These are phyloP conservation scores for Moesziomyces sp. DNA, from an alignment of 1,284 basidiomycete species.

Conservation along the genomic window DNA sequence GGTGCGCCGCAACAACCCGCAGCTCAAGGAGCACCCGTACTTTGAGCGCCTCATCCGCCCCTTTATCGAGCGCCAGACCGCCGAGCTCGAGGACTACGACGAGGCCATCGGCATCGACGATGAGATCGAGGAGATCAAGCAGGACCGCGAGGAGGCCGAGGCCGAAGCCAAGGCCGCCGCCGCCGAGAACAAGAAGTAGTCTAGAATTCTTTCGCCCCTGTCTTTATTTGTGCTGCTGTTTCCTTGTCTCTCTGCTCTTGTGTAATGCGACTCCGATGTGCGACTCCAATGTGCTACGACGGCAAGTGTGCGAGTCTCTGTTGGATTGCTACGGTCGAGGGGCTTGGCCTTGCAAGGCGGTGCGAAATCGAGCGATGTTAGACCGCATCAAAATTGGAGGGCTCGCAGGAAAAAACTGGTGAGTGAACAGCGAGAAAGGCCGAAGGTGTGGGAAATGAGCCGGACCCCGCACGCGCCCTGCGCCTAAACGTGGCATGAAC, in stretches of 20 bases:
- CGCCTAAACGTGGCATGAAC: too few species aligned
- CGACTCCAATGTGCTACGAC: too few species aligned
- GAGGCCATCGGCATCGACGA: constrained; percentile 70
- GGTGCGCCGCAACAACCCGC: constrained; percentile 65
- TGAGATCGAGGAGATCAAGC: constrained; percentile 69
- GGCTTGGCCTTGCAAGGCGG: background rate
- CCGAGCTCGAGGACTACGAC: constrained; percentile 68
- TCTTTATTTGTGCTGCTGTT: background rate
- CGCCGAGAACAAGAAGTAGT: constrained; percentile 28
- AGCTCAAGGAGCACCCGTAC: constrained; percentile 70
- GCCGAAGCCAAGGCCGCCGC: constrained; percentile 47
- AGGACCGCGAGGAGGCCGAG: constrained; percentile 62
- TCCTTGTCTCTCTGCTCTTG: background rate
- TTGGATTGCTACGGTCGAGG: too few species aligned
- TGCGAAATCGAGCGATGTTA: constrained; percentile 2
- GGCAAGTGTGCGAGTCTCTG: too few species aligned
- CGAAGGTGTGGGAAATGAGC: background rate
- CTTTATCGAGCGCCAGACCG: constrained; percentile 70
- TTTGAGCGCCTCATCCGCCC: constrained; percentile 73
- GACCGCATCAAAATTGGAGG: background rate
- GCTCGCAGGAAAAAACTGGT: background rate
- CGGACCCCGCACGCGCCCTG: constrained; percentile 17
- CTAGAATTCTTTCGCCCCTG: background rate
- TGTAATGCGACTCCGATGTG: too few species aligned
- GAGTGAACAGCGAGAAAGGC: constrained; percentile 1